Base-by-base conservation (phyloP, 2,329 filamentous ascomycete genomes). In the Pseudophaeomoniella oleicola region DNA sequence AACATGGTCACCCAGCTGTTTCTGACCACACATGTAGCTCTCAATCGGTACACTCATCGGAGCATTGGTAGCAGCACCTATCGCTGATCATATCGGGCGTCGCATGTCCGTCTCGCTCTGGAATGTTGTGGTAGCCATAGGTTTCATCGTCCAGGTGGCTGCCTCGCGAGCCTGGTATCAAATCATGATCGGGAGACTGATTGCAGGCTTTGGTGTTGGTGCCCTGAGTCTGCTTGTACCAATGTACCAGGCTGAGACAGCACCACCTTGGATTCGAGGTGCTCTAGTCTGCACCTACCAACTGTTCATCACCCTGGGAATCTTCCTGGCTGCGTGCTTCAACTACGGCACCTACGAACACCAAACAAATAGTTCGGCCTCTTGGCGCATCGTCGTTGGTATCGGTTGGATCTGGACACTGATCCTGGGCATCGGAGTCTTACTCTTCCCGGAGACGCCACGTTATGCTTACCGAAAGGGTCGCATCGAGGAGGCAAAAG, bases 371-470 rank as follows among this genome's bases (percentile, higher is more conserved):
- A 55, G 51, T 31, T 75, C 52, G 62, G 55, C 53, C 18, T 59
- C 60, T 2, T 66, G 63, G 63, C 54, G 63, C 16, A 63, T 66
- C 39, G 58, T 61, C 29, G 72, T 74, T 61, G 71, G 70, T 4
- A 59, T 75, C 34, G 69, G 69, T 14, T 74, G 72, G 45, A 62
- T 72, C 46, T 74, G 67, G 63, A 63, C 70, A 3, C 51, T 63
- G 16, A 63, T 74, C 37, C 67, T 76, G 50, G 63, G 63, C 34
- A 39, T 64, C 22, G 70, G 70, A 15, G 71, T 73, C 35, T 49
- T 68, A 16, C 67, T 72, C 51, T 60, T 75, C 16, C 67, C 66
- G 11, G 72, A 75, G 46, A 67, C 63, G 10, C 72, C 72, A 12
- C 66, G 71, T 31, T 75, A 60, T 58, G 67, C 70, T 40, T 75